Conservation (phyloP, 768 basidiomycete species). For the Leucogyrophana mollusca region DNA sequence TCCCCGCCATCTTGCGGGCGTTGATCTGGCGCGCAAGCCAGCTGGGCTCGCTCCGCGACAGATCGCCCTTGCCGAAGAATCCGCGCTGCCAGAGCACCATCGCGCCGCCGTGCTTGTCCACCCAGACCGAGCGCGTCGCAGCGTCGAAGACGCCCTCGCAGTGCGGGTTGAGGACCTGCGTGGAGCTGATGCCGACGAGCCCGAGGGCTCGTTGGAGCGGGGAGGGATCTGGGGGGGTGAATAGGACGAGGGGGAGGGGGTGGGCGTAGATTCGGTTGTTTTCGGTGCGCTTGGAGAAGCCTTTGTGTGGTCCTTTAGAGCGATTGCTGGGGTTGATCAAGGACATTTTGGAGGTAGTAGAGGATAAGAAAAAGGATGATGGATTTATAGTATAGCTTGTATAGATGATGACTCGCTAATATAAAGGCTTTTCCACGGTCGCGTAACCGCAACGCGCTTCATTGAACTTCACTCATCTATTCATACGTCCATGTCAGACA, state of each 20-base stretch:
- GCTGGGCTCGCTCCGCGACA: slow-evolving; percentile 92
- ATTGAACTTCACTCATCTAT: not conserved
- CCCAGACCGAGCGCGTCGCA: slow-evolving; percentile 85
- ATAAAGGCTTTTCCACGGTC: slow-evolving; percentile 21
- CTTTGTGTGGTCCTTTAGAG: slow-evolving; percentile 44
- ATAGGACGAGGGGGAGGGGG: slow-evolving; percentile 62
- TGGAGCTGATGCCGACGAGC: slow-evolving; percentile 56
- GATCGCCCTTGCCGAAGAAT: slow-evolving; percentile 96
- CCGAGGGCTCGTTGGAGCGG: slow-evolving; percentile 46
- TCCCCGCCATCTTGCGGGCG: slow-evolving; percentile 47
- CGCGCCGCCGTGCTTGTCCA: slow-evolving; percentile 46
- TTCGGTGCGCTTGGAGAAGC: slow-evolving; percentile 53
- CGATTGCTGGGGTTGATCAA: slow-evolving; percentile 41
- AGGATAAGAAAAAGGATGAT: not conserved
- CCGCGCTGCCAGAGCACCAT: slow-evolving; percentile 82
- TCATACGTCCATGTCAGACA: slow-evolving; percentile 48
- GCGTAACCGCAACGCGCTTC: slow-evolving; percentile 1
- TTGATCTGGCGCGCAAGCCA: slow-evolving; percentile 86
- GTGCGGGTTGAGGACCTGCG: slow-evolving; percentile 65
- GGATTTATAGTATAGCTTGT: not conserved
- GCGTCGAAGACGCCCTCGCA: slow-evolving; percentile 78
- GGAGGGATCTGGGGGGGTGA: slow-evolving; percentile 39
- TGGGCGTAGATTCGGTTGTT: slow-evolving; percentile 68
- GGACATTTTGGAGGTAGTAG: slow-evolving; percentile 40
- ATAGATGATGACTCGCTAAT: too few relatives aligned